These are phyloP conservation scores for Dendrobium catenatum DNA, from an alignment of 106 monocot species.

Conservation along the genomic window DNA sequence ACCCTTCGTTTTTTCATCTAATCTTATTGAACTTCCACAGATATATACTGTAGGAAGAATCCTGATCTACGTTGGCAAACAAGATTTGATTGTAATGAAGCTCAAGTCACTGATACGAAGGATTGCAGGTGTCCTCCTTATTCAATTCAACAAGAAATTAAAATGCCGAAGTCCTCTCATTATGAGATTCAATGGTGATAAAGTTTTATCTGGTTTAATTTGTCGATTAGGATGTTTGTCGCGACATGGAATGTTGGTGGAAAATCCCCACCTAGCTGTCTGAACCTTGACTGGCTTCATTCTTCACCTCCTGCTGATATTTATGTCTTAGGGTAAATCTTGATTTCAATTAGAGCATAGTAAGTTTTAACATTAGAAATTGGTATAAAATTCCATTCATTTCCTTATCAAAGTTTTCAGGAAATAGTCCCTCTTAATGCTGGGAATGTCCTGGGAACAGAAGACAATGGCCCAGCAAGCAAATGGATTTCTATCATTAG, in stretches of 20 bases:
- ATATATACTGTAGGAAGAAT: conserved; percentile 39
- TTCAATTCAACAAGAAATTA: conserved; percentile 5
- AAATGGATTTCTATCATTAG: conserved; percentile 69
- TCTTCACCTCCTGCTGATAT: conserved; percentile 71
- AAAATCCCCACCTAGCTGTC: conserved; percentile 52
- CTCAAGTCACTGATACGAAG: conserved; percentile 50
- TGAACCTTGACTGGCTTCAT: conserved; percentile 77
- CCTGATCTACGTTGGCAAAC: conserved; percentile 30
- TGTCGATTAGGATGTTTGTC: conserved; percentile 41
- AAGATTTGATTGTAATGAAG: conserved; percentile 40
- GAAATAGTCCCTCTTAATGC: conserved; percentile 78
- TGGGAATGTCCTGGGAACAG: conserved; percentile 67
- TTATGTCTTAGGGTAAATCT: conserved; percentile 64
- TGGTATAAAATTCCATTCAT: not conserved
- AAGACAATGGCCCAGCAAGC: conserved; percentile 61
- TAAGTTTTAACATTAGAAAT: too few species aligned
- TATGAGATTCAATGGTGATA: not conserved
- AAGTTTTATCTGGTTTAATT: not conserved
- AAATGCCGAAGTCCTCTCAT: not conserved
- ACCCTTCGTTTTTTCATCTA: not conserved
- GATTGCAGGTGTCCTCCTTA: conserved; percentile 46
- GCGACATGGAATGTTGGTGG: conserved; percentile 92
- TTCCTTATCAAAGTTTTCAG: conserved; percentile 39
- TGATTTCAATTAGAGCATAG: not conserved
- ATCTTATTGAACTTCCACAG: conserved; percentile 16